Evolutionary conservation across 257 asterid genomes (phyloP).

Genomic region (Solanum gracilifrons): DNA sequence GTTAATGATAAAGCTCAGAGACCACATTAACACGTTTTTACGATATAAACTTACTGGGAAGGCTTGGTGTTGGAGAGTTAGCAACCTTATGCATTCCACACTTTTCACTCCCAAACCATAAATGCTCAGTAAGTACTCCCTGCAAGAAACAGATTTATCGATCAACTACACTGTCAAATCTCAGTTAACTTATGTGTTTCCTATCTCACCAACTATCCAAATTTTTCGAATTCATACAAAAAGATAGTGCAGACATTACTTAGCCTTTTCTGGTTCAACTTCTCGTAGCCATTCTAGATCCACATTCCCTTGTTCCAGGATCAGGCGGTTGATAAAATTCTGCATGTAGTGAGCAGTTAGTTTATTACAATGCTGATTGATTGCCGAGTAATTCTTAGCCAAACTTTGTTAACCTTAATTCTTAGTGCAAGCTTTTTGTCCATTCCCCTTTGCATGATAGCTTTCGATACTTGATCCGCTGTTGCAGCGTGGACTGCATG

Average conservation of each 20-base stretch:
- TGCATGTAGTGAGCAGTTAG: constrained; percentile 1
- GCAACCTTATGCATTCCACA: constrained; percentile 52
- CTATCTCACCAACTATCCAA: background rate
- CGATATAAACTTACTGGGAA: constrained; percentile 40
- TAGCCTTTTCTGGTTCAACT: constrained; percentile 4
- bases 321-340: constrained; percentile 5
- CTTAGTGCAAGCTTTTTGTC: constrained; percentile 11
- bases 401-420: constrained; percentile 8
- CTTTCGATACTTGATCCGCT: background rate
- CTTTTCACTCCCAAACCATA: constrained; percentile 56
- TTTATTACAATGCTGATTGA: background rate
- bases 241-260: background rate
- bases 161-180: background rate
- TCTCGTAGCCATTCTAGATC: constrained; percentile 11
- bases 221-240: background rate
- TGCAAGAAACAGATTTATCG: background rate
- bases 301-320: constrained; percentile 4
- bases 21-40: background rate
- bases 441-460: constrained; percentile 16
- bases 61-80: constrained; percentile 41
- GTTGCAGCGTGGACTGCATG: constrained; percentile 11
- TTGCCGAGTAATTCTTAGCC: background rate
- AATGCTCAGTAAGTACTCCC: constrained; percentile 46
- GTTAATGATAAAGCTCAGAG: background rate
- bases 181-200: background rate